These are phyloP conservation scores for Ophiostoma triangulosporum DNA, from an alignment of 2,329 filamentous ascomycete species.

Conservation along the genomic window DNA sequence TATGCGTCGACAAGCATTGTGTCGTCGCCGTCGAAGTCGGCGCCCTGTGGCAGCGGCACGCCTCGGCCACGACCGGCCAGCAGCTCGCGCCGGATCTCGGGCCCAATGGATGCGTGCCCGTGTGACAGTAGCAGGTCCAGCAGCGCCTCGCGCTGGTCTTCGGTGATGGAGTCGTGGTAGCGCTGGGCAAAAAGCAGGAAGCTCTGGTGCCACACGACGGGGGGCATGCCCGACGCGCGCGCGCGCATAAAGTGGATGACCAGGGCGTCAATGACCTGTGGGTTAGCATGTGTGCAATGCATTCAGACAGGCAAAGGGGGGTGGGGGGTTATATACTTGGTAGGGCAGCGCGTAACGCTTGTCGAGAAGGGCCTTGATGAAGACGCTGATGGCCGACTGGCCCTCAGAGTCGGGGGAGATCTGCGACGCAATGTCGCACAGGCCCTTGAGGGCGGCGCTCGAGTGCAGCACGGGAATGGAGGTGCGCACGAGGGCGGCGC, in stretches of 20 bases:
- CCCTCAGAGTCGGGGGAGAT: constrained; percentile 76
- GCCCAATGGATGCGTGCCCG: constrained; percentile 78
- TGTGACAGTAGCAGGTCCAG: constrained; percentile 74
- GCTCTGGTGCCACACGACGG: constrained; percentile 94
- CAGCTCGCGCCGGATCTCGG: constrained; percentile 80
- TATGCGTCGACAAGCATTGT: constrained; percentile 64
- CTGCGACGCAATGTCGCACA: constrained; percentile 89
- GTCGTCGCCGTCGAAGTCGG: constrained; percentile 62
- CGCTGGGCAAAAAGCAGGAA: constrained; percentile 84
- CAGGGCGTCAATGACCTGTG: constrained; percentile 68
- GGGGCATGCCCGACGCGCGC: constrained; percentile 32
- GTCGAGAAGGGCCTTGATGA: constrained; percentile 84
- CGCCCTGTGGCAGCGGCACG: constrained; percentile 47
- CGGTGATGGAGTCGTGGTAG: constrained; percentile 88
- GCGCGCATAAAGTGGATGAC: constrained; percentile 78
- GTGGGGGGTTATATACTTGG: constrained; percentile 44
- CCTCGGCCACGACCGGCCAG: constrained; percentile 79
- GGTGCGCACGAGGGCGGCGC: constrained; percentile 69
- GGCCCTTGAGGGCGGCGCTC: constrained; percentile 75
- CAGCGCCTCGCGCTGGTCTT: constrained; percentile 78
- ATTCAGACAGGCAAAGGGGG: not conserved
- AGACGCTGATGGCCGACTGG: constrained; percentile 84
- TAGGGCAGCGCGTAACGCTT: constrained; percentile 96
- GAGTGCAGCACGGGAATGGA: constrained; percentile 87
- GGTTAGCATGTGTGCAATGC: constrained; percentile 23